Base-by-base conservation (phyloP, 2,329 filamentous ascomycete species). In the Sclerotinia minor region DNA sequence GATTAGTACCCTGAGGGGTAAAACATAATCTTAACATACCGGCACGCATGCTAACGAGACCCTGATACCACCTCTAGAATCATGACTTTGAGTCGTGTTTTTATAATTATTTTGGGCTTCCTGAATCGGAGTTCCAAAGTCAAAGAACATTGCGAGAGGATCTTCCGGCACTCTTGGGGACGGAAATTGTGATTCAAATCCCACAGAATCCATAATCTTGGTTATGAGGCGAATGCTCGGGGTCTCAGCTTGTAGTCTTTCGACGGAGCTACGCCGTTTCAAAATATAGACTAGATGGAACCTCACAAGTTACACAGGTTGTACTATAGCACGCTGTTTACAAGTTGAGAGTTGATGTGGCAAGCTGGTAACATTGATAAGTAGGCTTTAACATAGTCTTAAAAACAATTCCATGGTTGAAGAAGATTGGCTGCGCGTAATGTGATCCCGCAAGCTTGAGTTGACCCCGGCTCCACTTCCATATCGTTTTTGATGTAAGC, bases 41-140 rank as follows among this genome's bases (percentile, higher is more conserved):
- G 86, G 84, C 76, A 82, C 76, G 58, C 79, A 80, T 60, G 79
- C 79, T 45, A 80, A 72, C 15, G 79, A 80, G 32, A 79, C 79
- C 64, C 79, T 78, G 65, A 84, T 81, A 13, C 74, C 72, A 38
- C 73, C 72, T 45, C 54, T 65, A 11, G 67, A 59, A 32, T 65
- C 67, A 15, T 59, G 67, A n/a, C 44, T 68, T 17, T 68, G 60
- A 17, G 45, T 21, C 3, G n/a, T 41, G 7, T 29, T 35, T 21
- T 67, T 41, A n/a, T 53, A 49, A 19, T 24, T 44, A 45, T 57
- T 49, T 45, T 53, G 50, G 9, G 29, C 6, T 24, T 69, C 68
- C 50, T 67, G 60, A 47, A 57, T 44, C 4, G 68, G 69, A 5
- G 64, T 67, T 54, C 68, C 71, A 63, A 73, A 73, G 35, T 75